Base-by-base conservation (phyloP, 345 rosid genomes). In the Punica granatum region DNA sequence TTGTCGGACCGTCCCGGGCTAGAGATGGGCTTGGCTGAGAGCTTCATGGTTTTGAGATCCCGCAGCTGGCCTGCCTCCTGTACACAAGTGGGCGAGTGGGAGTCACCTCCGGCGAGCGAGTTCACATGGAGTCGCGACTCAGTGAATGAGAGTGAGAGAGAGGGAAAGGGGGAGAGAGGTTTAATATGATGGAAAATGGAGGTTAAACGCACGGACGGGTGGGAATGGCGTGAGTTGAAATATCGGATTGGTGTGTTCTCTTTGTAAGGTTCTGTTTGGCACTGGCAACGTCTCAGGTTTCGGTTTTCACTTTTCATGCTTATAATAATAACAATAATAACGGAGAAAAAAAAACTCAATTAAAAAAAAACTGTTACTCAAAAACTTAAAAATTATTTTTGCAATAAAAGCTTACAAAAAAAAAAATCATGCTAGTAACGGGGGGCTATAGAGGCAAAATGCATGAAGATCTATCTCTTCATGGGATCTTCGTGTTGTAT, bases 1-100 rank as follows among this genome's bases (percentile, higher is more conserved):
- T 84, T 92, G 70, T 92, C 97, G 0, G 92, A 59, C 74, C 97
- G 93, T 72, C 97, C 92, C 75, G 98, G 98, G 72, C 98, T 92
- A 1, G 92, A 86, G 28, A 76, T 77, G 80, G 91, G 82, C 77
- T 88, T 88, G 9, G 86, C 58, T 7, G 88, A 69, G 18, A 84
- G 68, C 85, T 86, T 92, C 97, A 87, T 92, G 37, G 34, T 43
- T 25, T n/a, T n/a, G n/a, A n/a, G n/a, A n/a, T 30, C 30, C 16
- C 41, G 11, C 11, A 4, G 41, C 41, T 37, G 6, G 5, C 11
- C 41, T 37, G 41, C 41, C 11, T 37, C 41, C 5, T 37, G n/a
- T n/a, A n/a, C n/a, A n/a, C n/a, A n/a, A n/a, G n/a, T n/a, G n/a
- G n/a, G n/a, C n/a, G n/a, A n/a, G n/a, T n/a, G n/a, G n/a, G n/a